Evolutionary conservation across 208 protist genomes (phyloP).

Genomic region (Leishmania turanica): DNA sequence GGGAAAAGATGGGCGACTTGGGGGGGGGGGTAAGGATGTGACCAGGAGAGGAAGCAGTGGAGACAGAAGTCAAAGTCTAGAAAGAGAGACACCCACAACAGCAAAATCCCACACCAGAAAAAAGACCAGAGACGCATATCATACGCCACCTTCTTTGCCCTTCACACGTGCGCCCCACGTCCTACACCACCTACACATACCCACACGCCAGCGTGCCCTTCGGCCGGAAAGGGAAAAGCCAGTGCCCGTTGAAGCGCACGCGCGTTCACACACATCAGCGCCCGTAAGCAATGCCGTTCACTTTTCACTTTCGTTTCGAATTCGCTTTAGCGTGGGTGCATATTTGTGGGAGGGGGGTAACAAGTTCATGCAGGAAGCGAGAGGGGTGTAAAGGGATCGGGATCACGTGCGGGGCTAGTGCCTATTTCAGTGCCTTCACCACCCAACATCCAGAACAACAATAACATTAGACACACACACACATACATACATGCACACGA

Average conservation of each 20-base stretch:
- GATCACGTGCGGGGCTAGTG: not conserved
- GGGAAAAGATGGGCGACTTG: not conserved
- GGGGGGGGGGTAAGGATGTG: not conserved
- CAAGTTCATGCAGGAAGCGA: not conserved
- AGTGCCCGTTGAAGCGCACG: not conserved
- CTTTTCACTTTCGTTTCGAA: not conserved
- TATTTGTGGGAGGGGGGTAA: not conserved
- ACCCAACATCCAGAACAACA: not conserved
- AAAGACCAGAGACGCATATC: not conserved
- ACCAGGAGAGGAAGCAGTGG: not conserved
- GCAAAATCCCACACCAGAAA: not conserved
- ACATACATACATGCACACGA: not conserved
- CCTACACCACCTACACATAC: not conserved
- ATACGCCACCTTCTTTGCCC: not conserved
- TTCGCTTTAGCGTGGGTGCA: not conserved
- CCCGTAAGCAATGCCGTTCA: not conserved
- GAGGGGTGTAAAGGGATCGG: not conserved
- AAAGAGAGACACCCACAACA: not conserved
- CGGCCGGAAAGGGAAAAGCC: not conserved
- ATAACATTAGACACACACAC: not conserved
- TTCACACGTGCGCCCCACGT: not conserved
- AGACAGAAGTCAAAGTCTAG: slow-evolving; percentile 4
- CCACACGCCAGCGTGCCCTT: not conserved
- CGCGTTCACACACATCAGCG: not conserved
- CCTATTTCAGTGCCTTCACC: not conserved